Base-by-base conservation (phyloP, 2,329 filamentous ascomycete genomes). In the Fusarium sp. region DNA sequence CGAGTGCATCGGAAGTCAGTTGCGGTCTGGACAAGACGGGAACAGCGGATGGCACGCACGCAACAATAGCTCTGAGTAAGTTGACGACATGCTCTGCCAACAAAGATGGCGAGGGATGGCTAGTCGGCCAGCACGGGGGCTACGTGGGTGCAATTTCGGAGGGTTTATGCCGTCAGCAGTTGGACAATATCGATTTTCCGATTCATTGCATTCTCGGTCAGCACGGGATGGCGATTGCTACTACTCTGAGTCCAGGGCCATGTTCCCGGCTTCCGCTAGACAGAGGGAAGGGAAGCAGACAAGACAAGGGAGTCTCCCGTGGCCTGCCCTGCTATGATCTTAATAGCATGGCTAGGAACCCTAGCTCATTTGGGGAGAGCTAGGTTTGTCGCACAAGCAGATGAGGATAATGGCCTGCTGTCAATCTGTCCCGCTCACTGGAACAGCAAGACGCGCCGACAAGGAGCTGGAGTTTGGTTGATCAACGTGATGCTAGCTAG, bases 301-400 rank as follows among this genome's bases (percentile, higher is more conserved):
- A 34, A 14, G 20, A 25, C 41, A 34, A 60, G 37, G 63, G 57
- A 56, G 63, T 20, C 68, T 67, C 50, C 20, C 23, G 27, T 62
- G 64, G 69, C 69, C 63, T 73, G 73, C 66, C 68, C 72, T 63
- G 73, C 61, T 73, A 70, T 60, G 73, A 71, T 71, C 70, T 54
- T 61, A 61, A 27, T 10, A 27, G 61, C 35, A 56, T 20, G 32
- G 50, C 58, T 35, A 45, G 69, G 72, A 63, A 48, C 52, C 62
- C 66, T 63, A 27, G 48, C 41, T 34, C 48, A 27, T 20, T 27
- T 25, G 20, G 35, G n/a, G 34, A 23, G 30, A 54, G 54, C 45
- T 41, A 14, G 41, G 54, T 45, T 23, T 61, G 56, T 61, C 30
- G 41, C 37, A 66, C 39, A 35, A 41, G 35, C 43, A 66, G 45